Evolutionary conservation across 495 filamentous ascomycete genomes (phyloP).

Genomic region (Chaetomium tenue): DNA sequence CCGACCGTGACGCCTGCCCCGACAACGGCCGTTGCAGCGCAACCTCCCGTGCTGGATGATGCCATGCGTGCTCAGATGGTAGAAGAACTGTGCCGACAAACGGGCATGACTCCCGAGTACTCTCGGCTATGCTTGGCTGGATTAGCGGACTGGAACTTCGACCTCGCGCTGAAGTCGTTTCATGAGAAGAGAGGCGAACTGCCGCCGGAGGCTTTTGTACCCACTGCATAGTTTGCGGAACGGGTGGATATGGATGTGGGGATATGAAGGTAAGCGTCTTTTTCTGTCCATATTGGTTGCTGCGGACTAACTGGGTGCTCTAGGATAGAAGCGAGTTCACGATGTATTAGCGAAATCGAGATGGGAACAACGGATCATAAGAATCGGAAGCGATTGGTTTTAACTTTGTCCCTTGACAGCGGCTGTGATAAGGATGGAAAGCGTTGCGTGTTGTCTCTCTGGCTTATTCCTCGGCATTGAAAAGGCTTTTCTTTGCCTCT

Average conservation of each 20-base stretch:
- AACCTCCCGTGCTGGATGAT: slow-evolving; percentile 23
- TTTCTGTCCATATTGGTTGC: not conserved
- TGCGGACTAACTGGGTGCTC: not conserved
- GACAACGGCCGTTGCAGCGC: not conserved
- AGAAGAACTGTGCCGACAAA: slow-evolving; percentile 62
- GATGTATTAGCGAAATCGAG: not conserved
- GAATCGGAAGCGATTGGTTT: not conserved
- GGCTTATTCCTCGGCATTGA: too few species aligned
- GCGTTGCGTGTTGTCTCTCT: not conserved
- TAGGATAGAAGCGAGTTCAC: not conserved
- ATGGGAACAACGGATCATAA: not conserved
- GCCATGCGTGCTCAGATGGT: slow-evolving; percentile 58
- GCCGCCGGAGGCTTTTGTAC: slow-evolving; percentile 42
- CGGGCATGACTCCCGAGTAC: slow-evolving; percentile 69
- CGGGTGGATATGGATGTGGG: not conserved
- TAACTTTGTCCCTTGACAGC: not conserved
- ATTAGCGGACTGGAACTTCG: slow-evolving; percentile 67
- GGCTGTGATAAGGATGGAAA: not conserved
- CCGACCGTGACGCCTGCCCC: slow-evolving; percentile 9
- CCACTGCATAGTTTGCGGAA: slow-evolving; percentile 15
- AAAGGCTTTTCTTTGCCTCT: too few species aligned
- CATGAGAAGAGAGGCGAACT: slow-evolving; percentile 52
- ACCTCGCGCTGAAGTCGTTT: slow-evolving; percentile 65
- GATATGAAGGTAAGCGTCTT: not conserved
- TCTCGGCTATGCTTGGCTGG: slow-evolving; percentile 66